Conservation (phyloP, 441 rosid genomes). For the Biscutella laevigata region DNA sequence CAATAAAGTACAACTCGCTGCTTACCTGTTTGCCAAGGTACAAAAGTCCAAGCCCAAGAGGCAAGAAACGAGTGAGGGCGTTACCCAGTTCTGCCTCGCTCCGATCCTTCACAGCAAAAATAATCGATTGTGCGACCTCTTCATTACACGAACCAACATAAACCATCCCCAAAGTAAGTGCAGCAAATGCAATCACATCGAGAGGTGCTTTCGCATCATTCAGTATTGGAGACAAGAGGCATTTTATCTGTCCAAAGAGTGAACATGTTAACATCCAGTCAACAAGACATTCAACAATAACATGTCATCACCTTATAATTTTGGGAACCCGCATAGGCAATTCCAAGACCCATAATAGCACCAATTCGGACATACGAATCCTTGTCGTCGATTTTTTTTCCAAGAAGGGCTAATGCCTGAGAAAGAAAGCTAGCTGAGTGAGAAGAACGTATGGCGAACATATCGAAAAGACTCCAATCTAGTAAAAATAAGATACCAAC, state of each 20-base stretch:
- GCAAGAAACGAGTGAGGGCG: slow-evolving; percentile 71
- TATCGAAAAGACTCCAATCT: no score
- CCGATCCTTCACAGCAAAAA: slow-evolving; percentile 71
- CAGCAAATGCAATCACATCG: slow-evolving; percentile 82
- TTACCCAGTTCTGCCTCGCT: slow-evolving; percentile 71
- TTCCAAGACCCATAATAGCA: slow-evolving; percentile 93
- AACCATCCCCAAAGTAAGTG: slow-evolving; percentile 81
- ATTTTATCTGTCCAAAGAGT: slow-evolving; percentile 45
- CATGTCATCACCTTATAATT: slow-evolving; percentile 54
- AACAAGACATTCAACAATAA: slow-evolving; percentile 3
- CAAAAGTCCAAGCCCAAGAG: slow-evolving; percentile 86
- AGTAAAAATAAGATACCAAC: slow-evolving; percentile 10
- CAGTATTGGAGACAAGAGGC: slow-evolving; percentile 52
- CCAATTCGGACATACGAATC: slow-evolving; percentile 79
- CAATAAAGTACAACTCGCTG: not conserved
- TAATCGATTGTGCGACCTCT: slow-evolving; percentile 84
- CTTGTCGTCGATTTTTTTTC: slow-evolving; percentile 61
- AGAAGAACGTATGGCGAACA: not conserved
- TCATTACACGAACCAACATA: slow-evolving; percentile 91
- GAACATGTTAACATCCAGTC: slow-evolving; percentile 6
- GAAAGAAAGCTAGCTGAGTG: slow-evolving; percentile 20
- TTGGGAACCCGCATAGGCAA: slow-evolving; percentile 89
- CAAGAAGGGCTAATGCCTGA: slow-evolving; percentile 85
- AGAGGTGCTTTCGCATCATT: slow-evolving; percentile 64
- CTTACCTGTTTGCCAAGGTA: slow-evolving; percentile 95